phyloP scores from a whole-genome alignment of 768 basidiomycete genomes.

The Amanita subjunquillea region DNA sequence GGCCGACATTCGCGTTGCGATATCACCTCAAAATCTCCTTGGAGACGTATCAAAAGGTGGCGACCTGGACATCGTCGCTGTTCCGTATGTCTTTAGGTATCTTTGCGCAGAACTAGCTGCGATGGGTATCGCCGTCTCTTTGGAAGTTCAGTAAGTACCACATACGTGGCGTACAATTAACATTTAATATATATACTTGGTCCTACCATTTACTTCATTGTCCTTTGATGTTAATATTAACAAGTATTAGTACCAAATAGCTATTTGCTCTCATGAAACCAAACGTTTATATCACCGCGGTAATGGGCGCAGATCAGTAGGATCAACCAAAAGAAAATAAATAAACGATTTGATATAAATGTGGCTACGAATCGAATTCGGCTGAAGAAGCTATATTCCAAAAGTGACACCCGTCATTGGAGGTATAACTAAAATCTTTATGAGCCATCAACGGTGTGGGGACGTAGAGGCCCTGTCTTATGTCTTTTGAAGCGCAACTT shows the following conservation, averaged over 20 bases:
- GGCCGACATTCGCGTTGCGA: constrained; percentile 51
- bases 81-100: constrained; percentile 93
- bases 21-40: constrained; percentile 61
- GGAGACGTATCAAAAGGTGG: constrained; percentile 53
- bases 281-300: neutral
- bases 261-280: neutral
- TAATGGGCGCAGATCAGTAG: neutral
- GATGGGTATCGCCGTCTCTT: constrained; percentile 91
- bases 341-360: neutral
- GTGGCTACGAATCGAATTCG: too few species aligned
- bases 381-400: too few species aligned
- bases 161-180: neutral
- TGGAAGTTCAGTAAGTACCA: constrained; percentile 51
- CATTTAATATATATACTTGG: neutral
- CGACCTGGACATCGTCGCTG: constrained; percentile 88
- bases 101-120: constrained; percentile 94
- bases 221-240: neutral
- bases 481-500: constrained; percentile 5
- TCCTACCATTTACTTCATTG: neutral
- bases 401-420: too few species aligned
- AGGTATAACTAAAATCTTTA: neutral
- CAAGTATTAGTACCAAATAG: neutral
- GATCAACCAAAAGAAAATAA: neutral
- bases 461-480: neutral
- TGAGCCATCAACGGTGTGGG: constrained; percentile 4